Conservation (phyloP, 441 rosid species). For the Manihot esculenta region DNA sequence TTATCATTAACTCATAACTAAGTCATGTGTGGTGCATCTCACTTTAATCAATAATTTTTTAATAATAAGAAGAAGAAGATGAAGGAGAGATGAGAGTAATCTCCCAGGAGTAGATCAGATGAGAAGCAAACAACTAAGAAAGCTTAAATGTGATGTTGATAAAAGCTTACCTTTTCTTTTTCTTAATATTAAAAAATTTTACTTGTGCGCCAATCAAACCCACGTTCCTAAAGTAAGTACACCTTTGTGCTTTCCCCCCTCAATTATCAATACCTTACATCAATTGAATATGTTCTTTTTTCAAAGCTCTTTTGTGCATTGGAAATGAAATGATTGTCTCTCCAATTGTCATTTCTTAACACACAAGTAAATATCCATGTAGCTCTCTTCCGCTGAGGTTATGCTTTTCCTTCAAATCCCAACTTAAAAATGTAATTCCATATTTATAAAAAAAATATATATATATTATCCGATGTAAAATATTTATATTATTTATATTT, state of each 20-base stretch:
- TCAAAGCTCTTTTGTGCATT: background rate
- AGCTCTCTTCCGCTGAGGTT: background rate
- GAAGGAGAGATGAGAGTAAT: background rate
- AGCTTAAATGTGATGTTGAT: background rate
- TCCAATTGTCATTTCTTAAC: background rate
- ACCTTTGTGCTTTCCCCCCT: slow-evolving; percentile 22
- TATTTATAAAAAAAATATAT: no score
- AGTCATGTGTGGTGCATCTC: no score
- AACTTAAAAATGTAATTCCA: no score
- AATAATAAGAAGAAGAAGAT: no score
- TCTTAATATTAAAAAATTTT: background rate
- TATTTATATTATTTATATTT: no score
- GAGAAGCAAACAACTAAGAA: background rate
- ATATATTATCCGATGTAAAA: no score
- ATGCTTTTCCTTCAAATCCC: background rate
- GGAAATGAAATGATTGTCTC: no score
- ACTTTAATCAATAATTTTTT: no score
- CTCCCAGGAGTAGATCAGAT: background rate
- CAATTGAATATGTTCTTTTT: slow-evolving; percentile 27
- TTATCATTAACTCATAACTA: no score
- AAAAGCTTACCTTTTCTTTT: background rate
- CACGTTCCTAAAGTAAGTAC: slow-evolving; percentile 25
- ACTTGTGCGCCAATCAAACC: slow-evolving; percentile 28
- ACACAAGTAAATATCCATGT: background rate
- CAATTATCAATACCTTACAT: slow-evolving; percentile 4